Conservation (phyloP, 148 eudicot genomes). For the Vaccinium darrowii region DNA sequence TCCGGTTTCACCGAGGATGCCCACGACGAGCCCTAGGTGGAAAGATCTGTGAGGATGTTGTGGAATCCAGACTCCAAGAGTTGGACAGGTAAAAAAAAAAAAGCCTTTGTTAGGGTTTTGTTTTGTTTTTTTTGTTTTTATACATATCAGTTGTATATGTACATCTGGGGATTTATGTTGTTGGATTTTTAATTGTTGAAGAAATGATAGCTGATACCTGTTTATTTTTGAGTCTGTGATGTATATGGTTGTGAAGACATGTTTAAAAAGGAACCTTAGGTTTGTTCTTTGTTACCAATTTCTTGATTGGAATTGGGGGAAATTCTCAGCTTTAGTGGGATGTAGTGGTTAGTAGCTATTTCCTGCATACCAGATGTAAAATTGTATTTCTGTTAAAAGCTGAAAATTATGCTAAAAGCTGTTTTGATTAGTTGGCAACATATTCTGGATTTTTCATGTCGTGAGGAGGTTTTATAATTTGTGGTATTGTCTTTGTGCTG, state of each 20-base stretch:
- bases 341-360: neutral
- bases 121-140: neutral
- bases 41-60: constrained; percentile 23
- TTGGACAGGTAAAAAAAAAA: constrained; percentile 26
- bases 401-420: neutral
- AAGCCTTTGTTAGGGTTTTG: constrained; percentile 1
- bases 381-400: neutral
- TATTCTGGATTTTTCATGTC: neutral
- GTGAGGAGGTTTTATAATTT: neutral
- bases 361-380: neutral
- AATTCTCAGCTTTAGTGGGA: constrained; percentile 1
- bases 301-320: constrained; percentile 9
- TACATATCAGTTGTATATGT: neutral
- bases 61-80: neutral
- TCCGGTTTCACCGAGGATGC: constrained; percentile 60
- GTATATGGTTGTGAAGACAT: constrained; percentile 13
- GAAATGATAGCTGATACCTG: constrained; percentile 7
- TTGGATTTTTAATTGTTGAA: neutral
- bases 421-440: neutral
- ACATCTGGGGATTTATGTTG: constrained; percentile 14
- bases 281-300: neutral
- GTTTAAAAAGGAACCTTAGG: neutral
- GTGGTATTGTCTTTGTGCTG: neutral
- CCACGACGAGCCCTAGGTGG: constrained; percentile 77
- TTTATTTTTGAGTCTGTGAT: neutral